A percentile compares a stretch with the other conserved stretches of the same genome.
phyloP scores from a whole-genome alignment of 495 filamentous ascomycete genomes.

The Trichoderma erinaceum region DNA sequence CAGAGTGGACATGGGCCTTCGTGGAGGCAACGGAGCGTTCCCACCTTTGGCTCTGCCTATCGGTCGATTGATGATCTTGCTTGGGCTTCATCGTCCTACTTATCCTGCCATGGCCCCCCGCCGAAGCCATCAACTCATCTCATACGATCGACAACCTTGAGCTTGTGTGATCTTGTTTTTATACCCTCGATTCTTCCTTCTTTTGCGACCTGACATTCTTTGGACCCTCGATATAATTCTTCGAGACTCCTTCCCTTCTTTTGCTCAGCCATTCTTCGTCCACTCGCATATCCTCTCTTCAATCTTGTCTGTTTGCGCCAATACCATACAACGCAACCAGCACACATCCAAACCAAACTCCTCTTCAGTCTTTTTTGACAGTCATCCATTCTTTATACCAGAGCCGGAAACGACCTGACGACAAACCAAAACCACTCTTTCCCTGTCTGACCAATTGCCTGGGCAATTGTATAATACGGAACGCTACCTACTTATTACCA shows the following conservation, averaged over 20 bases:
- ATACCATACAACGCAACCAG: slow-evolving; percentile 38
- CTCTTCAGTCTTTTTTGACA: slow-evolving; percentile 24
- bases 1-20: slow-evolving; percentile 6
- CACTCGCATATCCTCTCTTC: not conserved
- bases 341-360: slow-evolving; percentile 32
- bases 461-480: slow-evolving; percentile 37
- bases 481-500: slow-evolving; percentile 17
- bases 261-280: not conserved
- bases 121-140: not conserved
- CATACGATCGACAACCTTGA: slow-evolving; percentile 16
- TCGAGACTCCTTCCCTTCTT: slow-evolving; percentile 22
- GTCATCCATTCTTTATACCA: slow-evolving; percentile 43
- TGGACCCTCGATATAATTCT: slow-evolving; percentile 23
- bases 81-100: slow-evolving; percentile 9
- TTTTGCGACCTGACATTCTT: slow-evolving; percentile 15
- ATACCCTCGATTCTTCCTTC: slow-evolving; percentile 17
- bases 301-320: slow-evolving; percentile 20
- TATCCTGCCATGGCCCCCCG: slow-evolving; percentile 13
- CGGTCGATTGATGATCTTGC: slow-evolving; percentile 14
- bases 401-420: slow-evolving; percentile 2
- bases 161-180: slow-evolving; percentile 18
- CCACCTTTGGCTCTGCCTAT: slow-evolving; percentile 11
- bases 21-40: slow-evolving; percentile 12
- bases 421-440: slow-evolving; percentile 39
- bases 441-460: slow-evolving; percentile 27